Percentiles rank a stretch among this genome's conserved stretches.
Evolutionary conservation across 164 flowering plant genomes (phyloP).

Genomic region (Aristolochia contorta): DNA sequence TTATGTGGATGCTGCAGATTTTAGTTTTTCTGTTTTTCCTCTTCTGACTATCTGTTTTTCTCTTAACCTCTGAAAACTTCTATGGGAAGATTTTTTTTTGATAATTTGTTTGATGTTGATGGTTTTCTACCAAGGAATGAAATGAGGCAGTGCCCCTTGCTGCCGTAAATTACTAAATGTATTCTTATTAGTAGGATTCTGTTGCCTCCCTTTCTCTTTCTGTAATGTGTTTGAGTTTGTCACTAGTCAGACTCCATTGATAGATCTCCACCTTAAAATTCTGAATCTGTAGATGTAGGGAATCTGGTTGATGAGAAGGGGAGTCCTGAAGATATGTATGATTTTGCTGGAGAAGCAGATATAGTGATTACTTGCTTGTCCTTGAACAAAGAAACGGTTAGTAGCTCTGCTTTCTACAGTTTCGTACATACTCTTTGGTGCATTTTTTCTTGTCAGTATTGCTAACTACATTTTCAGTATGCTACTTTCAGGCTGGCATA

Average conservation of each 20-base stretch:
- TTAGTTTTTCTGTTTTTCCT: background rate
- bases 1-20: background rate
- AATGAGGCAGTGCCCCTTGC: background rate
- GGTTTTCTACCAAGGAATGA: background rate
- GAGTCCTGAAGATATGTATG: slow-evolving; percentile 41
- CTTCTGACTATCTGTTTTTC: too few relatives aligned
- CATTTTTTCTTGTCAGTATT: background rate
- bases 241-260: slow-evolving; percentile 4
- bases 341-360: slow-evolving; percentile 72
- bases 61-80: too few relatives aligned
- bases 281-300: slow-evolving; percentile 19
- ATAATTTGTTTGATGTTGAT: background rate
- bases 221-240: too few relatives aligned
- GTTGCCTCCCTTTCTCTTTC: too few relatives aligned
- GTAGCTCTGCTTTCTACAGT: slow-evolving; percentile 1
- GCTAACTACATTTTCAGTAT: slow-evolving; percentile 1
- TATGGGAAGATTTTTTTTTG: background rate
- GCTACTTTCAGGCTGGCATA: slow-evolving; percentile 57
- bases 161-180: background rate
- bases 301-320: slow-evolving; percentile 77
- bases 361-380: slow-evolving; percentile 68
- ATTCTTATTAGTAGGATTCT: background rate
- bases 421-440: background rate
- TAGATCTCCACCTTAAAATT: slow-evolving; percentile 13
- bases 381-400: slow-evolving; percentile 67